These are phyloP conservation scores for Singerocomus inundabilis DNA, from an alignment of 1,284 basidiomycete species.

Conservation along the genomic window DNA sequence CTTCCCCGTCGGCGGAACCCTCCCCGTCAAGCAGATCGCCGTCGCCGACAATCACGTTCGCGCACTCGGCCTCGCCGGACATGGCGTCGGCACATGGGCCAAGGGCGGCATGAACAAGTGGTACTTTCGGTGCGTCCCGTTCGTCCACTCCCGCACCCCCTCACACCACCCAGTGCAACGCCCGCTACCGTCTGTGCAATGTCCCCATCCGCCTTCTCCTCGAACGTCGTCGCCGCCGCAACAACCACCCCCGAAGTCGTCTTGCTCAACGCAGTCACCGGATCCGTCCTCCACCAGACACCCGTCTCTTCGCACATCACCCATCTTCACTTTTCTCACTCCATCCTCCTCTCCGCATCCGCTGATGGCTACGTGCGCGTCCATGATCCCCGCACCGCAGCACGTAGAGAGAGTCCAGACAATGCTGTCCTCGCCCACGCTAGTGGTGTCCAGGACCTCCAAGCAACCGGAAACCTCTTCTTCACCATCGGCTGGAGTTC, in stretches of 20 bases:
- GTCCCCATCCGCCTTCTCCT: conserved; percentile 51
- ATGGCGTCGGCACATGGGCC: conserved; percentile 70
- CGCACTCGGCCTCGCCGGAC: conserved; percentile 54
- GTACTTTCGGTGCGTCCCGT: conserved; percentile 58
- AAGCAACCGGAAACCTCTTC: conserved; percentile 72
- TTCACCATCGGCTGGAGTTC: conserved; percentile 87
- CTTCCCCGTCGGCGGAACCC: conserved; percentile 68
- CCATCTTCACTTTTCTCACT: conserved; percentile 65
- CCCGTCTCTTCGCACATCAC: conserved; percentile 56
- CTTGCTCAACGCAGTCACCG: conserved; percentile 73
- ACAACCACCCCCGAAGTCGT: conserved; percentile 64
- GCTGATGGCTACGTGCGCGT: conserved; percentile 82
- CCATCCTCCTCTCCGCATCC: conserved; percentile 71
- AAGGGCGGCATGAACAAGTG: conserved; percentile 84
- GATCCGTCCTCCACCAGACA: conserved; percentile 62
- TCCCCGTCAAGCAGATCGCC: conserved; percentile 68
- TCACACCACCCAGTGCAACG: conserved; percentile 12
- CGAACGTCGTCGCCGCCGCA: conserved; percentile 61
- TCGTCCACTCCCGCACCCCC: not conserved
- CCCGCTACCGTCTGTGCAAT: conserved; percentile 52
- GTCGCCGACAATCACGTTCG: conserved; percentile 76
- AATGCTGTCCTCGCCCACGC: conserved; percentile 72
- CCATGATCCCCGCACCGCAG: conserved; percentile 78
- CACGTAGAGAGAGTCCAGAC: conserved; percentile 47
- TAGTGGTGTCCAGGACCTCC: conserved; percentile 81